A percentile compares a stretch with the other conserved stretches of the same genome.
Conservation (phyloP, 306 rosid genomes). For the Dalbergia oliveri region DNA sequence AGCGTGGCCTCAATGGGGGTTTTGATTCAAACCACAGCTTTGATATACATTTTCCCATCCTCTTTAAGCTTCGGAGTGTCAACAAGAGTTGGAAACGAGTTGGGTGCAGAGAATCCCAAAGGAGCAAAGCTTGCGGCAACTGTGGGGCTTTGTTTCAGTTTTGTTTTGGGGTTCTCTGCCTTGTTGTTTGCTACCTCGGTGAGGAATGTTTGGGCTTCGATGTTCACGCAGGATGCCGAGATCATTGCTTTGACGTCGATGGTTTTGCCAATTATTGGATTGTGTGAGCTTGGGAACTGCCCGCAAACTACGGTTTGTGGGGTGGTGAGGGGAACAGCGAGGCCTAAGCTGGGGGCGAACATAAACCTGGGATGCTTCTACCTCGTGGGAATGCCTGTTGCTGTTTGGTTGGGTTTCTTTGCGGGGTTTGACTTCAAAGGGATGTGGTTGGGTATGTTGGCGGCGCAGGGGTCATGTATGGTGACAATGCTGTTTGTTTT, state of each 20-base stretch:
- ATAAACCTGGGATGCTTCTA: slow-evolving; percentile 50
- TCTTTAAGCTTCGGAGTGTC: slow-evolving; percentile 53
- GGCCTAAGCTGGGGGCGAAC: slow-evolving; percentile 50
- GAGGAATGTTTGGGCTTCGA: slow-evolving; percentile 46
- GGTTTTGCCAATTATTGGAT: slow-evolving; percentile 51
- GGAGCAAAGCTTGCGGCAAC: slow-evolving; percentile 37
- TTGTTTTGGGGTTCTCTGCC: slow-evolving; percentile 39
- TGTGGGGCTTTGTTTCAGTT: slow-evolving; percentile 44
- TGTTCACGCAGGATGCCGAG: slow-evolving; percentile 42
- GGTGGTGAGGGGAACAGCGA: slow-evolving; percentile 53
- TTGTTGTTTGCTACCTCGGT: slow-evolving; percentile 29
- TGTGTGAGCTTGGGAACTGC: slow-evolving; percentile 52
- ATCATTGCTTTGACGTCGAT: slow-evolving; percentile 38
- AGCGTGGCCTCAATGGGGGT: slow-evolving; percentile 57
- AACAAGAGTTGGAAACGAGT: slow-evolving; percentile 51
- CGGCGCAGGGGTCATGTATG: slow-evolving; percentile 51
- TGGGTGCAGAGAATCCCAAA: slow-evolving; percentile 41
- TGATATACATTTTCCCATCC: slow-evolving; percentile 52
- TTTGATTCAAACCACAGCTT: slow-evolving; percentile 51
- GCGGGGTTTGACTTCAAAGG: slow-evolving; percentile 49
- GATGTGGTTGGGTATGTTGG: slow-evolving; percentile 52
- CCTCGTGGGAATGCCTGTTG: slow-evolving; percentile 48
- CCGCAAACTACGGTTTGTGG: slow-evolving; percentile 55
- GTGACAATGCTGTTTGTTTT: slow-evolving; percentile 48
- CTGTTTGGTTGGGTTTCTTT: slow-evolving; percentile 47